phyloP scores from a whole-genome alignment of 257 asterid species.

The Rubia yunnanensis region DNA sequence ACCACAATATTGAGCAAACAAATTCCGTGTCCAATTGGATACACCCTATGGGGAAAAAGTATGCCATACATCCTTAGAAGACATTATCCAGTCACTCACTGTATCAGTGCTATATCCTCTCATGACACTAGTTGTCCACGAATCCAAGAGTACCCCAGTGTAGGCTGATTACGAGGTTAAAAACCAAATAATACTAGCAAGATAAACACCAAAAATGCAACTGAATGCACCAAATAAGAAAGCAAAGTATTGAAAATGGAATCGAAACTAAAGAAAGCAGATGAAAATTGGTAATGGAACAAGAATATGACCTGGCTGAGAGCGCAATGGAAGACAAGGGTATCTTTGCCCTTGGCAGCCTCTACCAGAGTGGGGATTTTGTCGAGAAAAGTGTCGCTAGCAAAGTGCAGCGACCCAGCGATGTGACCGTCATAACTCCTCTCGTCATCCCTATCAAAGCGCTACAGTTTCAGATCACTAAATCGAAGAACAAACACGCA shows the following conservation, averaged over 20 bases:
- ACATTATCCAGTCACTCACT: no score
- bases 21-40: not conserved
- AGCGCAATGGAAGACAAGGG: constrained; percentile 95
- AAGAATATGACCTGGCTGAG: constrained; percentile 73
- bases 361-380: constrained; percentile 62
- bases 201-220: not conserved
- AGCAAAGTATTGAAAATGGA: not conserved
- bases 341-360: constrained; percentile 71
- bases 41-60: no score
- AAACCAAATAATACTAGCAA: not conserved
- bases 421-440: constrained; percentile 91
- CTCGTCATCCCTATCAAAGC: constrained; percentile 64
- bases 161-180: not conserved
- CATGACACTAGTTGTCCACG: not conserved
- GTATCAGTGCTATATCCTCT: no score
- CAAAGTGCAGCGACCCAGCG: constrained; percentile 83
- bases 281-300: not conserved
- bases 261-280: not conserved
- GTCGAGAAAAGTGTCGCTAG: constrained; percentile 63
- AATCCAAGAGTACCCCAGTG: not conserved
- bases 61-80: no score
- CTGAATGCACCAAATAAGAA: not conserved
- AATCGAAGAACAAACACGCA: not conserved
- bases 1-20: not conserved
- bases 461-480: not conserved